Base-by-base conservation (phyloP, 2,329 filamentous ascomycete species). In the Colletotrichum sp. region DNA sequence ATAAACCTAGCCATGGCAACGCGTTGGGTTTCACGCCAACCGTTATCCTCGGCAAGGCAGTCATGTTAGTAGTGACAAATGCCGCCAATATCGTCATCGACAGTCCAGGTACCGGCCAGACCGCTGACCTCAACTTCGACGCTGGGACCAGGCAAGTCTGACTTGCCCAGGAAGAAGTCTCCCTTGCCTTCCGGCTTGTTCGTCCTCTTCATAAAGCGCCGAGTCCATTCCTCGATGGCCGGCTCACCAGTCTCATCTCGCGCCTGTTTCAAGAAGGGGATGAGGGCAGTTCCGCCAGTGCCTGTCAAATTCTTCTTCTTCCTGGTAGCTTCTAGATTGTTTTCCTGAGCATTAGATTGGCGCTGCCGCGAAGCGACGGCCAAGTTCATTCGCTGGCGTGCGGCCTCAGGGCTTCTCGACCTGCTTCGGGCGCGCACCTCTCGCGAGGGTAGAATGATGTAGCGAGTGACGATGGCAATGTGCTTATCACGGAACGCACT, bases 191-290 rank as follows among this genome's bases (percentile, higher is more conserved):
- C 86, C 18, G 86, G 82, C 78, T 85, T 85, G 27, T 87, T 84
- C 81, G 89, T 86, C 48, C 89, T 85, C 79, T 86, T 89, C 89
- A 92, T 91, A 79, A 92, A 91, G 22, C 86, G 84, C 78, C 83
- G 87, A 1, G 91, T 89, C 92, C 92, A 93, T 67, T 88, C 86
- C 79, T 91, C 89, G 48, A 98, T 93, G 2, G 96, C 95, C 2
- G 96, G 95, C 84, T 98, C 96, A 18, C 95, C 95, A 1, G 97
- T 99, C 88, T 99, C 97, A 81, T 99, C 96, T 32, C 97, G 91
- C 6, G 97, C 97, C 85, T 99, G 97, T 85, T 98, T 98, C 76
- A 99, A 88, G 85, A 99, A 99, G 0, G 96, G 95, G 71, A 99
- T 98, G 72, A 99, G 87, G 0, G 96, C 95, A 0, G 97, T 98